Evolutionary conservation across 192 early-diverging fungal genomes (phyloP).

Genomic region (Backusella parvicylindrica): DNA sequence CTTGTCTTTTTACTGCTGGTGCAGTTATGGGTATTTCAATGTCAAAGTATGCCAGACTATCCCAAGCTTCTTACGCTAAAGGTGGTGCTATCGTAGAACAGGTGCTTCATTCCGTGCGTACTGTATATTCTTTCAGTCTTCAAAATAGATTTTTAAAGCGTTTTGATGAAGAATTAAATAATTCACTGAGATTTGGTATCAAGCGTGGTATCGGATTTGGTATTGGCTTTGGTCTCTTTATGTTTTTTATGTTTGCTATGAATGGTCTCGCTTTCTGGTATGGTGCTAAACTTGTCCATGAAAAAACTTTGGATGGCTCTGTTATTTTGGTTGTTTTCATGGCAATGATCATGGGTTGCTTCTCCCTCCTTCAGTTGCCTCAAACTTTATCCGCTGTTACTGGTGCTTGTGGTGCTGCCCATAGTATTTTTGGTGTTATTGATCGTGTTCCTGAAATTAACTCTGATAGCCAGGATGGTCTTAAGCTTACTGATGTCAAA

Average conservation of each 20-base stretch:
- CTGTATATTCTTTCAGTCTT: constrained; percentile 79
- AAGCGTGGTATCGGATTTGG: constrained; percentile 59
- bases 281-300: constrained; percentile 56
- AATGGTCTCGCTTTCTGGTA: constrained; percentile 85
- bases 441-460: constrained; percentile 81
- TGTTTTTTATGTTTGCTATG: constrained; percentile 64
- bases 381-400: constrained; percentile 67
- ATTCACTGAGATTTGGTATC: constrained; percentile 59
- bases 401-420: constrained; percentile 73
- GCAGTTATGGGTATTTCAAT: constrained; percentile 11
- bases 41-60: constrained; percentile 9
- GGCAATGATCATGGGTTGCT: constrained; percentile 72
- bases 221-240: constrained; percentile 62
- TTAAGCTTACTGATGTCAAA: constrained; percentile 37
- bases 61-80: constrained; percentile 60
- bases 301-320: constrained; percentile 35
- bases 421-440: constrained; percentile 73
- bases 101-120: constrained; percentile 75
- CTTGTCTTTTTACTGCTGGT: constrained; percentile 23
- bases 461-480: constrained; percentile 41
- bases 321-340: constrained; percentile 81
- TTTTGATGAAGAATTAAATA: constrained; percentile 56
- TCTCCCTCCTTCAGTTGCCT: constrained; percentile 43
- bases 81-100: constrained; percentile 86
- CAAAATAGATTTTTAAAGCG: constrained; percentile 62